A percentile compares a stretch with the other conserved stretches of the same genome.
These are phyloP conservation scores for Coleophoma eucalyptorum DNA, from an alignment of 2,329 filamentous ascomycete species.

Conservation along the genomic window DNA sequence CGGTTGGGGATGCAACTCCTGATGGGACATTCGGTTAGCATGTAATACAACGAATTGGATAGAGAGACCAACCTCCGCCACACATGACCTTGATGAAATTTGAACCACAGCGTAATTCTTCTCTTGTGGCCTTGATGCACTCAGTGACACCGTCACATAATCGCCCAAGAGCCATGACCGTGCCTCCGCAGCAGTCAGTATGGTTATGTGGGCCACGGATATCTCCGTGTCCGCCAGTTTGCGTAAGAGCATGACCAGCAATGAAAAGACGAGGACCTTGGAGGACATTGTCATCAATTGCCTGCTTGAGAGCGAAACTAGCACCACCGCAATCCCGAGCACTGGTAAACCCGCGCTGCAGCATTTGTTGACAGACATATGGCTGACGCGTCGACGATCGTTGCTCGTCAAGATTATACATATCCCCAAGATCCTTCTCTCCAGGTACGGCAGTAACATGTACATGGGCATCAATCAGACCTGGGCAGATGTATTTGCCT, in stretches of 20 bases:
- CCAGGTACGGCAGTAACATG: slow-evolving; percentile 43
- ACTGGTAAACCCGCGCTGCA: slow-evolving; percentile 54
- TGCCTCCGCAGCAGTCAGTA: slow-evolving; percentile 43
- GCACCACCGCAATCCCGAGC: slow-evolving; percentile 57
- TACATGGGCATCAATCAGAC: slow-evolving; percentile 48
- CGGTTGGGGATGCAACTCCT: slow-evolving; percentile 50
- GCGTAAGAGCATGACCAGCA: slow-evolving; percentile 47
- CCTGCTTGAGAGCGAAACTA: slow-evolving; percentile 48
- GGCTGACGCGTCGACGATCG: slow-evolving; percentile 39
- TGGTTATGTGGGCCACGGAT: slow-evolving; percentile 39
- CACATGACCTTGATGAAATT: slow-evolving; percentile 63
- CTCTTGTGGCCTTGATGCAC: slow-evolving; percentile 46
- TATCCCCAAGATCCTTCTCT: slow-evolving; percentile 29
- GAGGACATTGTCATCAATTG: slow-evolving; percentile 50
- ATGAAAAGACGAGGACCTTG: slow-evolving; percentile 54
- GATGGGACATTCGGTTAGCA: too few relatives aligned
- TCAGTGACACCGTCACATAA: slow-evolving; percentile 51
- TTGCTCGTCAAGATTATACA: slow-evolving; percentile 30
- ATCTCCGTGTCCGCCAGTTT: slow-evolving; percentile 57
- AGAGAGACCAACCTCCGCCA: slow-evolving; percentile 34
- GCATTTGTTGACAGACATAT: slow-evolving; percentile 44
- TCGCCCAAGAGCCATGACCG: slow-evolving; percentile 34
- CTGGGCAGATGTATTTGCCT: slow-evolving; percentile 43
- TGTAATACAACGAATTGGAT: too few relatives aligned
- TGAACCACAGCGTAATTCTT: slow-evolving; percentile 50